Evolutionary conservation across 2,329 filamentous ascomycete genomes (phyloP).

Genomic region (Cladobotryum protrusum): DNA sequence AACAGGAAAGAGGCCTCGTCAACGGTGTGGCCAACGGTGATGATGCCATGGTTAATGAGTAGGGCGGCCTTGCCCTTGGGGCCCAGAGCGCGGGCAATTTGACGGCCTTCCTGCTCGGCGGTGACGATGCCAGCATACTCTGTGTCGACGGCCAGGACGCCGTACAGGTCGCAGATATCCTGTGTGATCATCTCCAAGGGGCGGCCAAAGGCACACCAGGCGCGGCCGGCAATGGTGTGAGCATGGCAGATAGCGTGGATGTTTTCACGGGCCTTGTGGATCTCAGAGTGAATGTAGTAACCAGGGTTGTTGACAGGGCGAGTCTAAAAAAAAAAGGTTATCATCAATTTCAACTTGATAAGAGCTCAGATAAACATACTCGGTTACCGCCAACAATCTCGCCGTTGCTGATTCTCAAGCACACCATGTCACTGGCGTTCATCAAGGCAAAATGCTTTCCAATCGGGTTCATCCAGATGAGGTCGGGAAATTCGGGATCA

Average conservation of each 20-base stretch:
- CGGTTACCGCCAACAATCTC: conserved; percentile 57
- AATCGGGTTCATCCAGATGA: conserved; percentile 67
- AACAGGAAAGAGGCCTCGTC: conserved; percentile 70
- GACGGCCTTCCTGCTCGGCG: conserved; percentile 57
- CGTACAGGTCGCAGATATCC: conserved; percentile 59
- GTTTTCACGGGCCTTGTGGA: conserved; percentile 60
- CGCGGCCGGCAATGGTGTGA: conserved; percentile 60
- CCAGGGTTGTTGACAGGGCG: conserved; percentile 61
- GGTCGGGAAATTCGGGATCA: conserved; percentile 54
- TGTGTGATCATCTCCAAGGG: conserved; percentile 66
- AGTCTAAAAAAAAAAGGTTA: conserved; percentile 19
- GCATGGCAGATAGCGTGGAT: conserved; percentile 63
- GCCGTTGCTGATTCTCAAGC: conserved; percentile 51
- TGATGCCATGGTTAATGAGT: conserved; percentile 64
- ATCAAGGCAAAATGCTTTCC: conserved; percentile 61
- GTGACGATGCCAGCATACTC: conserved; percentile 51
- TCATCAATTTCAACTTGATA: background rate
- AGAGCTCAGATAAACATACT: conserved; percentile 18
- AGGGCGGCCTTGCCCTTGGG: conserved; percentile 53
- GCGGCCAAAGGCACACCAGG: conserved; percentile 59
- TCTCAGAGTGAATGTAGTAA: conserved; percentile 62
- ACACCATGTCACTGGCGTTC: conserved; percentile 62
- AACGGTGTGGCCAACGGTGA: conserved; percentile 65
- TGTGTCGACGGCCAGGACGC: conserved; percentile 53
- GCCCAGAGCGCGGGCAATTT: conserved; percentile 58